Base-by-base conservation (phyloP, 148 eudicot species). In the Silene latifolia region DNA sequence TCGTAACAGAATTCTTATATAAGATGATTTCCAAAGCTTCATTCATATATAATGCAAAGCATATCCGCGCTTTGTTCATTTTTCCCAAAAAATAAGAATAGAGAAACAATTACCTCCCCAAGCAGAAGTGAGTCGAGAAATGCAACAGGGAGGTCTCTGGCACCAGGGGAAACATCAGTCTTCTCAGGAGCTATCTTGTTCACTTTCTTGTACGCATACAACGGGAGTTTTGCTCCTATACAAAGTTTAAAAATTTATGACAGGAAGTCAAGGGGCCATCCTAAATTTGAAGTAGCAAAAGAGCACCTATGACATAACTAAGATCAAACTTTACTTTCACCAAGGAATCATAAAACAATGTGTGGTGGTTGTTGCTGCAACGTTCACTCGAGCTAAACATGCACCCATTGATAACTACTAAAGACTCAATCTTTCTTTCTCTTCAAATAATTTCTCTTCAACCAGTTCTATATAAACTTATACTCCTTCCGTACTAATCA, bases 111-210 rank as follows among this genome's bases (percentile, higher is more conserved):
- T 90, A 96, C 99, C 98, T 96, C 97, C 32, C 98, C 99, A 47
- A 92, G 91, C 64, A 96, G 80, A 59, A 96, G 98, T 1, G 98
- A 90, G 73, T 92, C 94, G 67, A 96, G 83, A 86, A 96, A 96
- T 53, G 87, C 92, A 79, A 90, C 87, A 47, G 94, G 99, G 73
- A 87, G 80, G 74, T 87, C 88, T 65, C 83, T 73, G 62, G 85
- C 83, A 23, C 86, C 85, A 56, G 67, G 46, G 44, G 58, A 77
- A 76, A 51, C 72, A 63, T 76, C 64, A 74, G 66, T 74, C 83
- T 90, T 89, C 70, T 56, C 87, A 68, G 65, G 51, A 72, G 56
- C 84, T 48, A 60, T 14, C 78, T 88, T 80, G 80, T 76, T 78
- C 76, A 74, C 75, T 83, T 75, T 87, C 77, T 76, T 87, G 86